phyloP scores from a whole-genome alignment of 768 basidiomycete genomes.

The Filobasidium wieringae region DNA sequence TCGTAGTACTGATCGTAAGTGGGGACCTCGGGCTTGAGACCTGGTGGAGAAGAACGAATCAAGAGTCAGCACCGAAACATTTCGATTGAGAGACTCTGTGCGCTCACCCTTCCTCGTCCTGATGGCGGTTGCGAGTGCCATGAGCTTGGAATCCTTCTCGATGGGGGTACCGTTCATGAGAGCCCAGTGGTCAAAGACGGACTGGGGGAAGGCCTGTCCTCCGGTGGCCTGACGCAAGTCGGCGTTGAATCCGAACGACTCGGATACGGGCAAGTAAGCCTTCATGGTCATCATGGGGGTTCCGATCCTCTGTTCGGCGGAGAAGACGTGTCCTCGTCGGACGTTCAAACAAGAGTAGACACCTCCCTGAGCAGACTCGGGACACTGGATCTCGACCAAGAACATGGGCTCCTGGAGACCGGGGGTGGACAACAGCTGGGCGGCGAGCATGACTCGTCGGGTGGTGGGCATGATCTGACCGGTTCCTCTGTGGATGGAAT shows the following conservation, averaged over 20 bases:
- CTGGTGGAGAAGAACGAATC: not conserved
- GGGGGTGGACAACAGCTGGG: conserved; percentile 80
- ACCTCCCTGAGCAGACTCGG: conserved; percentile 92
- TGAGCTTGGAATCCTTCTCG: conserved; percentile 84
- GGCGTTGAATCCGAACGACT: conserved; percentile 86
- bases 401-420: conserved; percentile 93
- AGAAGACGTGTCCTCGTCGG: conserved; percentile 96
- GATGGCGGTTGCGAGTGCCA: conserved; percentile 68
- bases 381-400: conserved; percentile 98
- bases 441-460: conserved; percentile 92
- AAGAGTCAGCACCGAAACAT: conserved; percentile 10
- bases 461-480: conserved; percentile 94
- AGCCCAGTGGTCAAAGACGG: conserved; percentile 88
- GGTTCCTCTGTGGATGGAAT: conserved; percentile 99
- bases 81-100: conserved; percentile 55
- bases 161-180: conserved; percentile 48
- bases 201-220: conserved; percentile 97
- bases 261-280: conserved; percentile 37
- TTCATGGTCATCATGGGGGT: conserved; percentile 98
- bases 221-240: conserved; percentile 81
- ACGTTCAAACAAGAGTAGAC: conserved; percentile 76
- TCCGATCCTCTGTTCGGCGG: conserved; percentile 89
- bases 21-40: conserved; percentile 67
- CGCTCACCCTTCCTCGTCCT: conserved; percentile 68
- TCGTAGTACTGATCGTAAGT: conserved; percentile 78